phyloP scores from a whole-genome alignment of 768 basidiomycete species.

The Auricularia heimuer region DNA sequence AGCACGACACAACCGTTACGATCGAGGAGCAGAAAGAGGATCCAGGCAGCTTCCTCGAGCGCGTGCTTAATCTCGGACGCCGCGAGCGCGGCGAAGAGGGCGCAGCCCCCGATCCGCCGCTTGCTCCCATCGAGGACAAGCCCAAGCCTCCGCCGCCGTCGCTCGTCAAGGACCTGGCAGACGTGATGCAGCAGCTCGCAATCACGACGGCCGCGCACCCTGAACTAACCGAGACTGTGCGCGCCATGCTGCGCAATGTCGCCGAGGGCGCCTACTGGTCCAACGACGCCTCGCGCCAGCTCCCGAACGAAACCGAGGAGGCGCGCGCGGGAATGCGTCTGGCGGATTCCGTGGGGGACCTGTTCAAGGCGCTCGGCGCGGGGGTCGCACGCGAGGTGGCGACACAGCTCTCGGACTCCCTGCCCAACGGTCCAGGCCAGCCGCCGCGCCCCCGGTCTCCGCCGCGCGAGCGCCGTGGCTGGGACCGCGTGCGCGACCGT shows the following conservation, averaged over 20 bases:
- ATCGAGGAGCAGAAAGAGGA: not conserved
- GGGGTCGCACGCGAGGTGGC: not conserved
- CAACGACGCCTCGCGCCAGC: conserved; percentile 25
- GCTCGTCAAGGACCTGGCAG: conserved; percentile 54
- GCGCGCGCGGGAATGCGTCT: conserved; percentile 4
- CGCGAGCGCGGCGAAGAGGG: not conserved
- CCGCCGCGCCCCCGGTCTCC: not conserved
- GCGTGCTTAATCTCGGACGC: not conserved
- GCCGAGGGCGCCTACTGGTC: conserved; percentile 61
- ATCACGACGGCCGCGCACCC: conserved; percentile 55
- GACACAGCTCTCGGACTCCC: not conserved
- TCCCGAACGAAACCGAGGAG: not conserved
- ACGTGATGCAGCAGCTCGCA: conserved; percentile 46
- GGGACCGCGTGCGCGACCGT: not conserved
- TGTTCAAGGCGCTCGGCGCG: conserved; percentile 4
- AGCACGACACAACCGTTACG: conserved; percentile 5
- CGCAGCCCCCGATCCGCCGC: conserved; percentile 36
- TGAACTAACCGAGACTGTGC: conserved; percentile 58
- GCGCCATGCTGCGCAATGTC: conserved; percentile 52
- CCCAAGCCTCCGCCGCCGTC: conserved; percentile 27
- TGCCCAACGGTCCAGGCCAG: not conserved
- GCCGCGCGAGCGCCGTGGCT: not conserved
- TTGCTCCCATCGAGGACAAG: conserved; percentile 31
- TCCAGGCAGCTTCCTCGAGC: not conserved
- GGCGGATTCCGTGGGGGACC: conserved; percentile 2